Evolutionary conservation across 148 eudicot genomes (phyloP).

Genomic region (Vaccinium corymbosum): DNA sequence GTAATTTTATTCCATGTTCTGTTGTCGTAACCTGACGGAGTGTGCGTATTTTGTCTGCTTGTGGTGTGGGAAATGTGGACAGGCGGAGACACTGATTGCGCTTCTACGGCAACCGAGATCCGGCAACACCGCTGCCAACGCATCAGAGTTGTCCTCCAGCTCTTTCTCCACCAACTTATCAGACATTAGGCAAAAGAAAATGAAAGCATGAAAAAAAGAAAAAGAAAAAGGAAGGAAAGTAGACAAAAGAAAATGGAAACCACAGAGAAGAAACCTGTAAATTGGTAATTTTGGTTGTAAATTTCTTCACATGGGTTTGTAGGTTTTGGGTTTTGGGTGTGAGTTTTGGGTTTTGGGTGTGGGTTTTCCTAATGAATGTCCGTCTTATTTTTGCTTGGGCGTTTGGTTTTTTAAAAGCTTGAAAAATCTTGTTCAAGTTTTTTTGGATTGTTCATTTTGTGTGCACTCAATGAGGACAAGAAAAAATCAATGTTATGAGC

Average conservation of each 20-base stretch:
- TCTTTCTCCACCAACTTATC: background rate
- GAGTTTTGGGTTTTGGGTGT: background rate
- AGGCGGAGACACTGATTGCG: constrained; percentile 85
- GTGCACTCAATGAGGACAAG: background rate
- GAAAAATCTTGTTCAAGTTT: background rate
- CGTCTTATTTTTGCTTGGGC: background rate
- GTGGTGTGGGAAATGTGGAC: constrained; percentile 35
- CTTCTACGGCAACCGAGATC: constrained; percentile 97
- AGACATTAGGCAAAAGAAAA: no score
- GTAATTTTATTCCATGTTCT: background rate
- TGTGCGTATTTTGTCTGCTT: constrained; percentile 4
- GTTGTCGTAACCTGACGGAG: background rate
- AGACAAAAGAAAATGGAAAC: no score
- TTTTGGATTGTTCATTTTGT: background rate
- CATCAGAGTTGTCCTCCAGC: constrained; percentile 37
- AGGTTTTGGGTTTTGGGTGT: background rate
- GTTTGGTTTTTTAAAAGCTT: background rate
- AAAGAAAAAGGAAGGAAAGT: no score
- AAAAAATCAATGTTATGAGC: background rate
- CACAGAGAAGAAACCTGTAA: background rate
- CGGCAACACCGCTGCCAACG: constrained; percentile 58
- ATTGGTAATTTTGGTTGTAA: background rate
- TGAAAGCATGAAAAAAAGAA: no score
- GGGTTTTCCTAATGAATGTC: background rate
- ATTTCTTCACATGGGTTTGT: background rate